Percentiles rank a stretch among this genome's conserved stretches.
Evolutionary conservation across 2,329 filamentous ascomycete species (phyloP).

Genomic region (Arthrobotrys conoides): DNA sequence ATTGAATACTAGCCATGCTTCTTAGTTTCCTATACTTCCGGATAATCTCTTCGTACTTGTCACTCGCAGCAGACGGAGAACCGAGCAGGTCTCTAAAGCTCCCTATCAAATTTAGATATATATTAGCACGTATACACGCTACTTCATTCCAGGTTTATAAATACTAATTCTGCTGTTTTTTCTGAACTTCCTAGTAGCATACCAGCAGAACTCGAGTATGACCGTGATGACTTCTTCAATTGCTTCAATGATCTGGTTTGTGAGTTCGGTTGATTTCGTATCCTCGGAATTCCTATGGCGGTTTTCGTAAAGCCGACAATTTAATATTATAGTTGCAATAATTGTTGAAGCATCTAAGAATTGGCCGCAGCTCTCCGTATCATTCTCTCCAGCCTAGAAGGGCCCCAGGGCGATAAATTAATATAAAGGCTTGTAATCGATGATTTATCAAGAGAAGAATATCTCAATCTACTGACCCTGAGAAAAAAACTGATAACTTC

Average conservation of each 20-base stretch:
- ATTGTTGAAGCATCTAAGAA: conserved; percentile 48
- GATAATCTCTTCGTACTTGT: conserved; percentile 48
- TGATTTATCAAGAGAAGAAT: too few species aligned
- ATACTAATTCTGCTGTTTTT: too few species aligned
- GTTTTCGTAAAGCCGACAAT: conserved; percentile 53
- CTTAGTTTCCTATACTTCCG: conserved; percentile 45
- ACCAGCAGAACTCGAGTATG: conserved; percentile 52
- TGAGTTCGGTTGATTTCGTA: conserved; percentile 13
- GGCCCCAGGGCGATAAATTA: too few species aligned
- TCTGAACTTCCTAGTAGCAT: conserved; percentile 45
- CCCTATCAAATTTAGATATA: conserved; percentile 21
- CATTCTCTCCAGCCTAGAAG: too few species aligned
- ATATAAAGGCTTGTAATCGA: too few species aligned
- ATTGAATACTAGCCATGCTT: conserved; percentile 20
- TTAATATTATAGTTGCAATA: conserved; percentile 45
- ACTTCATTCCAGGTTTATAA: too few species aligned
- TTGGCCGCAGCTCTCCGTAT: conserved; percentile 36
- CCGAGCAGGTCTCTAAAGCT: conserved; percentile 49
- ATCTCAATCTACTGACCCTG: conserved; percentile 21
- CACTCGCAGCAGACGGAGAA: conserved; percentile 31
- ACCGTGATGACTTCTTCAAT: conserved; percentile 44
- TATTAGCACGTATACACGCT: too few species aligned
- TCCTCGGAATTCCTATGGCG: conserved; percentile 12
- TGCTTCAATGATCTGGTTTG: conserved; percentile 26
- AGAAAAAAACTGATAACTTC: conserved; percentile 46